phyloP scores from a whole-genome alignment of 768 basidiomycete species.

The Tylopilus felleus region DNA sequence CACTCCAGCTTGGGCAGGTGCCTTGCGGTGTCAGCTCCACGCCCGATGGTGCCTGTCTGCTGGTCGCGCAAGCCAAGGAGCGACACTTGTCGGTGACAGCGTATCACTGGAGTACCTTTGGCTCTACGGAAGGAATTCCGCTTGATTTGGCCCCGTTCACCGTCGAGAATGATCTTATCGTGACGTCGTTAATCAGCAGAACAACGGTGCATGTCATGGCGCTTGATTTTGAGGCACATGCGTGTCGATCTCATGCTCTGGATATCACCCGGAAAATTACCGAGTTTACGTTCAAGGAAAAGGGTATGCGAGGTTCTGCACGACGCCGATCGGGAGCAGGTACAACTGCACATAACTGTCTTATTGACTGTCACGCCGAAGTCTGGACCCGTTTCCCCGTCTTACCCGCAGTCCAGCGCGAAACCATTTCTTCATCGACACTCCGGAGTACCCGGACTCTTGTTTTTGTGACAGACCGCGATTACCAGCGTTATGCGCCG shows the following conservation, averaged over 20 bases:
- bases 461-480: constrained; percentile 41
- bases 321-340: background rate
- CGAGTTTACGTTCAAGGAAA: background rate
- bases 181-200: constrained; percentile 48
- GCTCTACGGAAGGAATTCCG: constrained; percentile 42
- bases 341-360: constrained; percentile 42
- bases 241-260: constrained; percentile 43
- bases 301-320: constrained; percentile 20
- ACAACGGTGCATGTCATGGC: constrained; percentile 41
- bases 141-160: constrained; percentile 33
- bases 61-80: constrained; percentile 30
- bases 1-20: constrained; percentile 35
- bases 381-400: constrained; percentile 64
- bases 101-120: constrained; percentile 59
- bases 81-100: constrained; percentile 29
- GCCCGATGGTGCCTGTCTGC: constrained; percentile 57
- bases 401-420: constrained; percentile 47
- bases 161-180: constrained; percentile 17
- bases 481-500: constrained; percentile 32
- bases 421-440: constrained; percentile 37
- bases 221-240: constrained; percentile 32
- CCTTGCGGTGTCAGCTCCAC: constrained; percentile 40
- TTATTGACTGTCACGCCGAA: constrained; percentile 53
- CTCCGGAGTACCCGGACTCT: constrained; percentile 34
- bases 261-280: constrained; percentile 16